Evolutionary conservation across 1,284 basidiomycete genomes (phyloP), one percentile per base, ranked within the genome.

Genomic region (Fomitopsis pinicola): DNA sequence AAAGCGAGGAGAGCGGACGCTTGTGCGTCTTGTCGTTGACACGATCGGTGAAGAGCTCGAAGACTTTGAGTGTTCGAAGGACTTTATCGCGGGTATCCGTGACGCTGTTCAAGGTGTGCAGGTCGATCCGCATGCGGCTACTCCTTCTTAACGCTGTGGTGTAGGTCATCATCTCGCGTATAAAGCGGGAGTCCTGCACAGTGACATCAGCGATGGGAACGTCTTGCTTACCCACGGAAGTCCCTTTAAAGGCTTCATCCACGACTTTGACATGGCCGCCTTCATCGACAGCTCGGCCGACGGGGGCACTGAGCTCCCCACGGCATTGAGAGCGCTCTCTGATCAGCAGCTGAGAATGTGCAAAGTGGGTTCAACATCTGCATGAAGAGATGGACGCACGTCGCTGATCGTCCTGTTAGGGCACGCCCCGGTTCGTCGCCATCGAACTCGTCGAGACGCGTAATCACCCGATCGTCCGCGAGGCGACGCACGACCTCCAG

Each of bases 201-300:
- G 63, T 0, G 64, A 67, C 33, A 38, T 67, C 45, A 65, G 64
- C 42, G 26, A 46, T 14, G 62, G 63, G 2, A 65, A 67, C 35
- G 60, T 65, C 6, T 33, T 65, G 22, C 64, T 65, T 12, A 57
- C 58, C 8, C 19, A 30, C 12, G 36, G 40, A 0, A 33, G 35
- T 3, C 42, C 42, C 9, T 60, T 22, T 38, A 42, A 35, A 22
- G 66, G 66, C 4, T 62, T 64, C 38, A 22, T 67, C 12, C 55
- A 59, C 44, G 66, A 67, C 55, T 67, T 63, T 55, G 64, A 67
- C 45, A 57, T 60, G 42, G 57, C 55, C 26, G 55, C 57, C n/a
- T 42, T 22, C 5, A 44, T 40, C 1, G 28, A 59, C 26, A 59
- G 57, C 36, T 42, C 57, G 9, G 42, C 44, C 8, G 44, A 36